A percentile compares a stretch with the other conserved stretches of the same genome.
Conservation (phyloP, 805 yeast species). For the Ogataea zsoltii region DNA sequence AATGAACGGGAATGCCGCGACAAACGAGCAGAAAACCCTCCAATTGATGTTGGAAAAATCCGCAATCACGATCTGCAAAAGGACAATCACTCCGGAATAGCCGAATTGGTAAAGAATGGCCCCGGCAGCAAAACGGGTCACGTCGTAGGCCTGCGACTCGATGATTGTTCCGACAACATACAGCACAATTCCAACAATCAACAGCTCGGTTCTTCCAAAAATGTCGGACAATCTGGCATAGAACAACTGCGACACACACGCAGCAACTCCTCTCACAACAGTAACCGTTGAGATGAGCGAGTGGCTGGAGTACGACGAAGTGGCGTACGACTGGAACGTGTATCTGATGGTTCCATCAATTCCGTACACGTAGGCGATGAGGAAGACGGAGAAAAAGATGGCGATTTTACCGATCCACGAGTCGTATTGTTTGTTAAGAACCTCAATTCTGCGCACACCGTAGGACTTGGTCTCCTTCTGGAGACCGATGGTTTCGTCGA, state of each 20-base stretch:
- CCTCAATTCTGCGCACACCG: conserved; percentile 60
- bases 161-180: conserved; percentile 65
- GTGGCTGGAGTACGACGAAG: conserved; percentile 53
- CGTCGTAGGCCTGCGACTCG: conserved; percentile 59
- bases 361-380: conserved; percentile 59
- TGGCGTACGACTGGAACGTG: conserved; percentile 55
- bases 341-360: conserved; percentile 53
- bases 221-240: conserved; percentile 65
- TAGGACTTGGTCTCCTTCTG: conserved; percentile 15
- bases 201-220: conserved; percentile 62
- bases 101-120: conserved; percentile 57
- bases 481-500: too few species aligned
- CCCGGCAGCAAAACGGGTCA: conserved; percentile 64
- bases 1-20: conserved; percentile 71
- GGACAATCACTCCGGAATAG: conserved; percentile 61
- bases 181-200: conserved; percentile 50
- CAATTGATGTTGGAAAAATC: conserved; percentile 70
- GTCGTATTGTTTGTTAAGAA: conserved; percentile 50
- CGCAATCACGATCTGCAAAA: conserved; percentile 57
- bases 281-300: conserved; percentile 59
- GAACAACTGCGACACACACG: conserved; percentile 66
- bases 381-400: conserved; percentile 50
- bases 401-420: conserved; percentile 34
- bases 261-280: conserved; percentile 58
- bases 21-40: conserved; percentile 64